Base-by-base conservation (phyloP, 371 early-diverging fungal genomes). In the Lichtheimia hyalospora region DNA sequence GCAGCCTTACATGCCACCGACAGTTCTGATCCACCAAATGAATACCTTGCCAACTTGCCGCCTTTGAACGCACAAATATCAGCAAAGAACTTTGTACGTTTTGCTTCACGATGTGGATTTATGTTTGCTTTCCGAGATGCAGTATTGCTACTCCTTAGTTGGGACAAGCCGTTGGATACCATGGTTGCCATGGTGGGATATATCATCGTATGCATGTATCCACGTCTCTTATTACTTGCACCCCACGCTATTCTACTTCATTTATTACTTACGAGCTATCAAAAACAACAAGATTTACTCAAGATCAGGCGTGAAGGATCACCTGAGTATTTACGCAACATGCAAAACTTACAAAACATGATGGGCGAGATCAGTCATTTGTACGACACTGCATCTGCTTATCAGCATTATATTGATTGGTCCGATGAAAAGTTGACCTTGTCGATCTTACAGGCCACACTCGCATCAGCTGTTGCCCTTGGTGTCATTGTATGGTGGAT, bases 271-370 rank as follows among this genome's bases (percentile, higher is more conserved):
- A 27, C 52, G 23, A 63, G 53, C 3, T 72, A 66, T 43, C 51
- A 64, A 23, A 64, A 72, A 20, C 41, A 58, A 23, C 53, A 53
- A 15, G 25, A 53, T 28, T 16, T 18, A 21, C 46, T 46, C 46
- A 46, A n/a, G 18, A 50, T 28, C 13, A 50, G 10, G 13, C 15
- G 23, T 18, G 76, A 77, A 50, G 41, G 67, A 1, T 75, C 78
- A 1, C 81, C 81, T 12, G 81, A 81, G 41, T 77, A 77, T 39
- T 24, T 74, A 2, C 60, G 54, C 5, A 81, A 81, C 25, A 64
- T 81, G 66, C 70, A 75, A 43, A 73, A 75, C 44, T 23, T 81
- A 15, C 81, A 81, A 55, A 81, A 77, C 56, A 77, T 75, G 78
- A 75, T 75, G 75, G 76, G 78, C 39, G 74, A 75, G 64, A 66